Evolutionary conservation across 2,329 filamentous ascomycete genomes (phyloP).

Genomic region (Cytospora chrysosperma): DNA sequence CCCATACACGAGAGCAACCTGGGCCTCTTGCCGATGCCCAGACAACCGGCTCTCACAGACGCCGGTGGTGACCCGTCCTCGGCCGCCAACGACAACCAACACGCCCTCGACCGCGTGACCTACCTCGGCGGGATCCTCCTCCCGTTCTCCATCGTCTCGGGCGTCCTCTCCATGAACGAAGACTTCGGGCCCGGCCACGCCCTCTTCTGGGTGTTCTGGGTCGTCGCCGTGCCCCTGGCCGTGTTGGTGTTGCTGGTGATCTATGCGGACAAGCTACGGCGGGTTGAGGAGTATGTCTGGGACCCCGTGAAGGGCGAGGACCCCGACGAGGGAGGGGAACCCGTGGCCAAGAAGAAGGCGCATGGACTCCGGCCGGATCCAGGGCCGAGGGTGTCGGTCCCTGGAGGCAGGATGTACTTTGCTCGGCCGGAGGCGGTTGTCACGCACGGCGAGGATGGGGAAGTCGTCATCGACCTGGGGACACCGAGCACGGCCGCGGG

Average conservation of each 20-base stretch:
- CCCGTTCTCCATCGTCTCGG: conserved; percentile 47
- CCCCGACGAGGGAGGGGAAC: neutral
- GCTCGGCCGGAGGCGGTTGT: conserved; percentile 19
- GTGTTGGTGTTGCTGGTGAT: conserved; percentile 43
- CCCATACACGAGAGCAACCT: neutral
- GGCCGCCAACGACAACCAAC: conserved; percentile 36
- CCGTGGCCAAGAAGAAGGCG: neutral
- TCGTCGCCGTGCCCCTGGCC: conserved; percentile 39
- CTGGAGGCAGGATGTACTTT: neutral
- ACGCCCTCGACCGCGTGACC: conserved; percentile 46
- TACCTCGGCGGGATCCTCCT: conserved; percentile 51
- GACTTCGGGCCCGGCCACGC: conserved; percentile 42
- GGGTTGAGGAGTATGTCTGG: conserved; percentile 47
- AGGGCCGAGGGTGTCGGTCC: neutral
- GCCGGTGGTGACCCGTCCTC: neutral
- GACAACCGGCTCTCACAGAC: conserved; percentile 6
- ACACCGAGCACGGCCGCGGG: neutral
- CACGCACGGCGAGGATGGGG: conserved; percentile 20
- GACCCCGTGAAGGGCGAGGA: conserved; percentile 30
- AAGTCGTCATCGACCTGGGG: conserved; percentile 25
- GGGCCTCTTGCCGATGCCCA: conserved; percentile 14
- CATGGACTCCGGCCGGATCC: neutral
- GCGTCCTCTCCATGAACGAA: conserved; percentile 48
- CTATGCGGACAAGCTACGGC: conserved; percentile 48
- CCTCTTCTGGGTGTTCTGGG: conserved; percentile 52